These are phyloP conservation scores for Cladochytrium replicatum DNA, from an alignment of 192 early-diverging fungal species.

Conservation along the genomic window DNA sequence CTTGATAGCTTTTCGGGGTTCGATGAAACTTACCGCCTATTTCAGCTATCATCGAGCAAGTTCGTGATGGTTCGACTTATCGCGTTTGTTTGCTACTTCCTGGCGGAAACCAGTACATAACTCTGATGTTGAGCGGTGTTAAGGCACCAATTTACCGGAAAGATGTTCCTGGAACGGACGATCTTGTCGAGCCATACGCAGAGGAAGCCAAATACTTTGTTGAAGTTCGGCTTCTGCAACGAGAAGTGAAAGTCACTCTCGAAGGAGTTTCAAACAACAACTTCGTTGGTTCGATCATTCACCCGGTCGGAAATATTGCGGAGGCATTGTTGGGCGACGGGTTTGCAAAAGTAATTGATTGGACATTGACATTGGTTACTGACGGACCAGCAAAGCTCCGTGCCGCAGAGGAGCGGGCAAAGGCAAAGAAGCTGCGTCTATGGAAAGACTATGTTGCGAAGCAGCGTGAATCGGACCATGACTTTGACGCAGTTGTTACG, in stretches of 20 bases:
- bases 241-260: constrained; percentile 74
- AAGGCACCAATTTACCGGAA: constrained; percentile 70
- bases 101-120: constrained; percentile 56
- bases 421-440: constrained; percentile 69
- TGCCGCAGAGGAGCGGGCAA: constrained; percentile 67
- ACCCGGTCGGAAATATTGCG: constrained; percentile 81
- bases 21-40: background rate
- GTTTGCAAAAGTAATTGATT: constrained; percentile 78
- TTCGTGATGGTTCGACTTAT: constrained; percentile 79
- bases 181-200: constrained; percentile 77
- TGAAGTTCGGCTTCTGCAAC: constrained; percentile 81
- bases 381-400: constrained; percentile 59
- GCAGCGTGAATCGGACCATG: constrained; percentile 31
- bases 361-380: constrained; percentile 70
- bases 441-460: constrained; percentile 70
- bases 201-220: constrained; percentile 92
- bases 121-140: constrained; percentile 71
- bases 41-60: constrained; percentile 78
- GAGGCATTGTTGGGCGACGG: constrained; percentile 73
- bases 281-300: constrained; percentile 68
- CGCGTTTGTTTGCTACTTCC: constrained; percentile 63
- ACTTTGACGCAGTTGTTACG: constrained; percentile 50
- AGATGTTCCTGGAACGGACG: constrained; percentile 59
- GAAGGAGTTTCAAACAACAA: constrained; percentile 59
- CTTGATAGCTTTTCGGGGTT: background rate